These are phyloP conservation scores for Aureoboletus auriporus DNA, from an alignment of 768 basidiomycete genomes.

Conservation along the genomic window DNA sequence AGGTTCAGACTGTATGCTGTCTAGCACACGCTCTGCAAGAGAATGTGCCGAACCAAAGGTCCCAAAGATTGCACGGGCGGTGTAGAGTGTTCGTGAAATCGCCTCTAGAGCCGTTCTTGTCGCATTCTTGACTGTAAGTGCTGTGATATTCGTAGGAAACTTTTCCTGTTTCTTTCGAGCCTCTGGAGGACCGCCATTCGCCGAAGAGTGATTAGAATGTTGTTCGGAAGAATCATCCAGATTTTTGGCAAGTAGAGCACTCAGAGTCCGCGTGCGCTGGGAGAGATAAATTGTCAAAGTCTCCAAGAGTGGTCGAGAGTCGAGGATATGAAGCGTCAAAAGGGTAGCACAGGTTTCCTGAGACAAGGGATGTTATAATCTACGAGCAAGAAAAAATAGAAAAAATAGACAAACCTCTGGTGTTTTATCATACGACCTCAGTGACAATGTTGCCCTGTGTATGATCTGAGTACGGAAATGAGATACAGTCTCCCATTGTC, in stretches of 20 bases:
- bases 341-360: slow-evolving; percentile 77
- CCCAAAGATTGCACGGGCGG: slow-evolving; percentile 57
- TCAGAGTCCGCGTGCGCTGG: slow-evolving; percentile 64
- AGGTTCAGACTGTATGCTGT: slow-evolving; percentile 56
- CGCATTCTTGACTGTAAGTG: slow-evolving; percentile 52
- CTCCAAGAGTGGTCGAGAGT: slow-evolving; percentile 75
- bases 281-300: slow-evolving; percentile 65
- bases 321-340: slow-evolving; percentile 82
- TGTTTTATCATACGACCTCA: slow-evolving; percentile 57
- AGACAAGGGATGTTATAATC: not conserved
- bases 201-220: slow-evolving; percentile 29
- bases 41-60: slow-evolving; percentile 34
- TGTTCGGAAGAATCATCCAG: slow-evolving; percentile 19
- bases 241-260: slow-evolving; percentile 38
- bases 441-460: slow-evolving; percentile 79
- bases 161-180: slow-evolving; percentile 1
- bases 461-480: slow-evolving; percentile 88
- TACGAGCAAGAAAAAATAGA: not conserved
- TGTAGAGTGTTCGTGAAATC: slow-evolving; percentile 55
- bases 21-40: slow-evolving; percentile 54
- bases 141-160: slow-evolving; percentile 30
- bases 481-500: slow-evolving; percentile 89
- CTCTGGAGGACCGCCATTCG: slow-evolving; percentile 35
- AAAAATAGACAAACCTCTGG: slow-evolving; percentile 41
- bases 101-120: slow-evolving; percentile 49